Percentiles rank a stretch among this genome's conserved stretches.
Evolutionary conservation across 2,329 filamentous ascomycete genomes (phyloP).

Genomic region (Verticillium nonalfalfae): DNA sequence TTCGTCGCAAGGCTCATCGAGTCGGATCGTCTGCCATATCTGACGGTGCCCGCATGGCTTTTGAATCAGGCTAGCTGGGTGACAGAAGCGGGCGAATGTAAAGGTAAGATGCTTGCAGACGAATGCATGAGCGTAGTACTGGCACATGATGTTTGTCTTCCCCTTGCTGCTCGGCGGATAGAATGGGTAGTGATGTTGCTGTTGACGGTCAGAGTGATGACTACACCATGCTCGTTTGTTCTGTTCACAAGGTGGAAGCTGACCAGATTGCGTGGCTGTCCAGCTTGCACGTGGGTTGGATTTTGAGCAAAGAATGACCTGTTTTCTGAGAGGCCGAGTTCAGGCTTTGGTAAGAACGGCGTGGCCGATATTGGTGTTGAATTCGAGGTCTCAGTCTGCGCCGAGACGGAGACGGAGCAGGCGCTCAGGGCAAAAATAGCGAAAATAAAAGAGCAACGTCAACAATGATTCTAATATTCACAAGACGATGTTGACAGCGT

Average conservation of each 20-base stretch:
- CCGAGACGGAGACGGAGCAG: too few species aligned
- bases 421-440: background rate
- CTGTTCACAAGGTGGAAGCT: too few species aligned
- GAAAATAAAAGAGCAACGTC: background rate
- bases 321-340: too few species aligned
- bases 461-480: background rate
- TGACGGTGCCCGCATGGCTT: constrained; percentile 23
- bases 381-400: too few species aligned
- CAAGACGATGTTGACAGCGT: background rate
- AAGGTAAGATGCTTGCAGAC: constrained; percentile 25
- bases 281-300: too few species aligned
- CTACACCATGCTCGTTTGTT: too few species aligned
- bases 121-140: constrained; percentile 30
- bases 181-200: background rate
- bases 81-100: constrained; percentile 28
- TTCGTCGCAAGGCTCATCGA: constrained; percentile 27
- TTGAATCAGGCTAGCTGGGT: constrained; percentile 26
- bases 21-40: constrained; percentile 28
- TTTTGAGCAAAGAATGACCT: too few species aligned
- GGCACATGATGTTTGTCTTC: constrained; percentile 21
- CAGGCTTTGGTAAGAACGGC: too few species aligned
- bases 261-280: too few species aligned
- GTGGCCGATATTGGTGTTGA: too few species aligned
- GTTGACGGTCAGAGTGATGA: background rate
- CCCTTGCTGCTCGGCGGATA: background rate